Conservation (phyloP, 2,329 filamentous ascomycete species). For the Ascochyta clinopodiicola region DNA sequence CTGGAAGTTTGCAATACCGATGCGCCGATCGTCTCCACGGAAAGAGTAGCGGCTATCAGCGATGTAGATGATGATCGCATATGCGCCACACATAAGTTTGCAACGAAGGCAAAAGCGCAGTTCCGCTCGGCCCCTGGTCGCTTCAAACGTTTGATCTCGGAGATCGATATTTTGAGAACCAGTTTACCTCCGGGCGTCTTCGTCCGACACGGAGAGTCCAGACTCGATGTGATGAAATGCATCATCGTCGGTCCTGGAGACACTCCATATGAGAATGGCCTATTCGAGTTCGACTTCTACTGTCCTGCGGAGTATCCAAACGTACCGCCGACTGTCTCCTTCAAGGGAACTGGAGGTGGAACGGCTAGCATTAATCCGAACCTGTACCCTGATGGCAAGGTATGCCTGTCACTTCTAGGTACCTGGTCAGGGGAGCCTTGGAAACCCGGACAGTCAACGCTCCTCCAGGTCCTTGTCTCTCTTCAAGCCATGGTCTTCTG, state of each 20-base stretch:
- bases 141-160: constrained; percentile 54
- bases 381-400: constrained; percentile 57
- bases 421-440: constrained; percentile 56
- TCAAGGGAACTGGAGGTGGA: constrained; percentile 56
- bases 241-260: constrained; percentile 58
- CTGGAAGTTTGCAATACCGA: neutral
- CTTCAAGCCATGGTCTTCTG: constrained; percentile 66
- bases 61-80: constrained; percentile 50
- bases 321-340: constrained; percentile 51
- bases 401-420: constrained; percentile 31
- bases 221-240: constrained; percentile 59
- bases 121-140: constrained; percentile 43
- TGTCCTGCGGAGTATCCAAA: constrained; percentile 53
- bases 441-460: constrained; percentile 56
- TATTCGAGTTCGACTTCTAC: constrained; percentile 63
- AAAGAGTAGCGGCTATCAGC: constrained; percentile 28
- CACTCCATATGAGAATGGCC: constrained; percentile 61
- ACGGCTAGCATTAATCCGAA: constrained; percentile 58
- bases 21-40: neutral
- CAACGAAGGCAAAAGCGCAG: constrained; percentile 12
- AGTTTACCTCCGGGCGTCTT: constrained; percentile 61
- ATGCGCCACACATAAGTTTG: constrained; percentile 33
- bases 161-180: constrained; percentile 55
- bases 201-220: constrained; percentile 54
- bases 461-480: constrained; percentile 61